phyloP scores from a whole-genome alignment of 179 eudicot species.

The Pouteria campechiana region DNA sequence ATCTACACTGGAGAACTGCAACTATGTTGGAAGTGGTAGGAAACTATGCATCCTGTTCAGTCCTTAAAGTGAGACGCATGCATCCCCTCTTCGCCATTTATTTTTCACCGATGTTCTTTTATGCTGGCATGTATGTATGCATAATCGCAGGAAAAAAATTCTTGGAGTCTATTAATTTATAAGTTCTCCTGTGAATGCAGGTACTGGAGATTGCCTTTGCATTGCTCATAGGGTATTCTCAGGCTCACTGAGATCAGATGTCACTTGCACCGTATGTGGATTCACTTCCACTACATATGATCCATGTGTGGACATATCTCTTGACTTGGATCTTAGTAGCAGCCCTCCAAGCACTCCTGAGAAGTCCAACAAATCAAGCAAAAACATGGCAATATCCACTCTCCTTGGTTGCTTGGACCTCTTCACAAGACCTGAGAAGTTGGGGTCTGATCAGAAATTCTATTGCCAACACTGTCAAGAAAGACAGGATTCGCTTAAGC shows the following conservation, averaged over 20 bases:
- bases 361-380: constrained; percentile 11
- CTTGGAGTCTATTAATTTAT: no score
- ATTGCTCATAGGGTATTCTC: constrained; percentile 58
- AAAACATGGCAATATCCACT: constrained; percentile 16
- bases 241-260: constrained; percentile 46
- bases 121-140: no score
- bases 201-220: constrained; percentile 42
- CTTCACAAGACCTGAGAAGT: constrained; percentile 49
- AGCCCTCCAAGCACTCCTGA: constrained; percentile 7
- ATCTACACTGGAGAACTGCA: no score
- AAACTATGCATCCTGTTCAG: no score
- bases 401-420: constrained; percentile 38
- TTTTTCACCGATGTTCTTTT: no score
- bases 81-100: no score
- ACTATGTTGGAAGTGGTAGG: no score
- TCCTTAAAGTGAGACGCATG: no score
- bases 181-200: no score
- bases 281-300: constrained; percentile 50
- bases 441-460: constrained; percentile 54
- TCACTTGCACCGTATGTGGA: constrained; percentile 48
- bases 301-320: constrained; percentile 49
- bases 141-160: no score
- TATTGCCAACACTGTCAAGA: constrained; percentile 46
- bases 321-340: constrained; percentile 24
- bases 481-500: constrained; percentile 45